Percentiles rank a stretch among this genome's conserved stretches.
Evolutionary conservation across 2,329 filamentous ascomycete genomes (phyloP).

Genomic region (Verticillium klebahnii): DNA sequence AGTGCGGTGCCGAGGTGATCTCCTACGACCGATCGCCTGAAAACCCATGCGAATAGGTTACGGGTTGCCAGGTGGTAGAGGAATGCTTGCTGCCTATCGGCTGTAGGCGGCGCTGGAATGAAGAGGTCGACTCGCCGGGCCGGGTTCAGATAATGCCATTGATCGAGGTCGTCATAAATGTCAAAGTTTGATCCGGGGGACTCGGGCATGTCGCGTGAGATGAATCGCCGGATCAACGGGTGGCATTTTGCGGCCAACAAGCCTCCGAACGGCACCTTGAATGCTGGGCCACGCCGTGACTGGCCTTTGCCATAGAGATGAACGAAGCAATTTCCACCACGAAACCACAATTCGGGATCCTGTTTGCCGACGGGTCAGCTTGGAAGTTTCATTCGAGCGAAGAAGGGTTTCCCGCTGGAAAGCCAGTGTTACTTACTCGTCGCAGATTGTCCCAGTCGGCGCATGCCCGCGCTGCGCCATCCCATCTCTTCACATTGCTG

Average conservation of each 20-base stretch:
- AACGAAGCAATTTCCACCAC: constrained; percentile 64
- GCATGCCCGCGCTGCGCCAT: constrained; percentile 40
- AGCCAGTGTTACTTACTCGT: constrained; percentile 31
- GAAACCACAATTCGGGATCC: constrained; percentile 69
- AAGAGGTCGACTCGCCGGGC: constrained; percentile 53
- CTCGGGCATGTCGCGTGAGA: constrained; percentile 19
- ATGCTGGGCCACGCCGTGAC: constrained; percentile 61
- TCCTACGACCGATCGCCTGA: constrained; percentile 63
- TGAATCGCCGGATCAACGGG: constrained; percentile 52
- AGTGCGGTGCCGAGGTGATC: constrained; percentile 59
- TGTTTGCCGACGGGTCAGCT: constrained; percentile 24
- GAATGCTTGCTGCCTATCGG: constrained; percentile 50
- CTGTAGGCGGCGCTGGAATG: constrained; percentile 58
- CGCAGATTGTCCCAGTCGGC: constrained; percentile 42
- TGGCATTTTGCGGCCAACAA: constrained; percentile 55
- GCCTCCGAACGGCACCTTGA: constrained; percentile 56
- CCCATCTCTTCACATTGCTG: constrained; percentile 42
- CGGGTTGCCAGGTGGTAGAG: constrained; percentile 64
- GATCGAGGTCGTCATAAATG: constrained; percentile 21
- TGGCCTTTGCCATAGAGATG: constrained; percentile 64
- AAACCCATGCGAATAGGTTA: constrained; percentile 72
- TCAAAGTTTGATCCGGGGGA: constrained; percentile 2
- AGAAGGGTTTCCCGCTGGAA: too few relatives aligned
- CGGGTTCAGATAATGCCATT: constrained; percentile 24
- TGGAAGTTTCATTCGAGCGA: too few relatives aligned